These are phyloP conservation scores for Syncephalis plumigaleata DNA, from an alignment of 371 early-diverging fungal genomes.

Conservation along the genomic window DNA sequence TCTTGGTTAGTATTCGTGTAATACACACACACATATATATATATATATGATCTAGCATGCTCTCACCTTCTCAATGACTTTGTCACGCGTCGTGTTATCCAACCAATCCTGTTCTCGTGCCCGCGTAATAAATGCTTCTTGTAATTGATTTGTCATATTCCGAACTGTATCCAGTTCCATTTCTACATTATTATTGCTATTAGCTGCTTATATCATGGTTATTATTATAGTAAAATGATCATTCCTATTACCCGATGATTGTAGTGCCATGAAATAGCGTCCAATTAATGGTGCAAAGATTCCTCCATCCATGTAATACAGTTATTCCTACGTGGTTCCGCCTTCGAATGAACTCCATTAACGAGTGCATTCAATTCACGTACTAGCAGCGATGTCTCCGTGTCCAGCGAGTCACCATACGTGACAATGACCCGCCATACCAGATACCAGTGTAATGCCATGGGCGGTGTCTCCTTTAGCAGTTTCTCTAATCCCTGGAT, in stretches of 20 bases:
- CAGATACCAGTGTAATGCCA: neutral
- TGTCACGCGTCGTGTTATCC: conserved; percentile 21
- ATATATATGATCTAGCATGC: neutral
- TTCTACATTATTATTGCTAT: conserved; percentile 3
- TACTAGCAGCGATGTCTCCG: neutral
- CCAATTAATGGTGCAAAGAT: conserved; percentile 28
- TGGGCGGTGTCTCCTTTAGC: too few relatives aligned
- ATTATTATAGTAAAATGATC: neutral
- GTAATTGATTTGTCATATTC: conserved; percentile 19
- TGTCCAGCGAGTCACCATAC: neutral
- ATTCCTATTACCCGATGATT: conserved; percentile 19
- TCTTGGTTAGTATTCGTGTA: neutral
- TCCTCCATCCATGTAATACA: conserved; percentile 21
- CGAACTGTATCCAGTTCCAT: conserved; percentile 14
- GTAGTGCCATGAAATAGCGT: conserved; percentile 25
- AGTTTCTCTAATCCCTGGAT: too few relatives aligned
- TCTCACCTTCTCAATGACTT: conserved; percentile 25
- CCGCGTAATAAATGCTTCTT: conserved; percentile 15
- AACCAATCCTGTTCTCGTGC: conserved; percentile 30
- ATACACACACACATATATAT: too few relatives aligned
- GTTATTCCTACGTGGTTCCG: conserved; percentile 13
- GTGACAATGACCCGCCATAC: neutral
- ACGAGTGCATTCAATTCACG: neutral
- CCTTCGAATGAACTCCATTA: neutral
- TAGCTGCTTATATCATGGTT: neutral